Base-by-base conservation (phyloP, 441 rosid species). In the Syzygium malaccense region DNA sequence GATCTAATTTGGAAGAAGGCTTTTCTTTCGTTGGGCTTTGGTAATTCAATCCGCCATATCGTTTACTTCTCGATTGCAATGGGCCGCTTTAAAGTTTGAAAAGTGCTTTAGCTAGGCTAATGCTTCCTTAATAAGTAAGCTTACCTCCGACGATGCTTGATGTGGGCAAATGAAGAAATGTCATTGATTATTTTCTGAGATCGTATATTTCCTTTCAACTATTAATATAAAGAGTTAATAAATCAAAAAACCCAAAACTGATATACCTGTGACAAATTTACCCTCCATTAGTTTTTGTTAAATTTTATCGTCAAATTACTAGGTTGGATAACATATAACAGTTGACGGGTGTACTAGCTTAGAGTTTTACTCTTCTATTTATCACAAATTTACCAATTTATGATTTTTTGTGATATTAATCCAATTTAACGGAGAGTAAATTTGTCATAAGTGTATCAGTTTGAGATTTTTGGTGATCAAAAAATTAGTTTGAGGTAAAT, bases 391-490 rank as follows among this genome's bases (percentile, higher is more conserved):
- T 51, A 51, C 4, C 4, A 14, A 4, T 12, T 12, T 51, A 14
- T 51, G 53, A 0, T 41, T 51, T 51, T 51, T 51, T 14, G 4
- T 4, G 4, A 51, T 51, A 2, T 51, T 51, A 51, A 51, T 51
- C 0, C 4, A 58, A 58, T 58, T 12, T 58, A 0, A 58, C 0
- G 0, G 0, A 58, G 12, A 0, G 5, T 25, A 26, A 58, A 26
- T 58, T 58, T 58, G 5, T 25, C 2, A 57, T 26, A 58, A 26
- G 0, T 11, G 12, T 26, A 58, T 2, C 12, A 11, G 0, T 58
- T 58, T 58, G 5, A 7, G 7, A 11, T 11, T 26, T 51, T 57
- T 57, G 26, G 1, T 57, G 14, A 0, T 25, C 45, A 57, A 57
- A 57, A 56, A 25, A 25, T 9, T 57, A 25, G 13, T 57, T 57